phyloP scores from a whole-genome alignment of 1,284 basidiomycete species.

The Sporisorium reilianum region DNA sequence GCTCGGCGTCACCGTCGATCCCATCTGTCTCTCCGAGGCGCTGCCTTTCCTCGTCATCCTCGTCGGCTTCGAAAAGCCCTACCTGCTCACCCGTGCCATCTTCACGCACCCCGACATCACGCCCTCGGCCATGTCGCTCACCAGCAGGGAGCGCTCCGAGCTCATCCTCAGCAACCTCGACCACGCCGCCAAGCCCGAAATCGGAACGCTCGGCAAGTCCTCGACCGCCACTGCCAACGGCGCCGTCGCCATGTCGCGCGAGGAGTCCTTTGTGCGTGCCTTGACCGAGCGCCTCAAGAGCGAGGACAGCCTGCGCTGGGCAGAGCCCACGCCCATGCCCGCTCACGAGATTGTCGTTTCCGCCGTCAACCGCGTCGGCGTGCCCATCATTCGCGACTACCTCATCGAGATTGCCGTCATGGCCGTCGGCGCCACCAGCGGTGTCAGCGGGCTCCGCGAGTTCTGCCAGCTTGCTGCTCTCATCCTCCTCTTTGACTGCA shows the following conservation, averaged over 20 bases:
- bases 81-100: conserved; percentile 88
- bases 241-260: conserved; percentile 44
- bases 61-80: conserved; percentile 97
- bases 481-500: conserved; percentile 85
- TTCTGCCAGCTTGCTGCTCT: conserved; percentile 94
- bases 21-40: conserved; percentile 91
- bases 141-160: conserved; percentile 37
- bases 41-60: conserved; percentile 97
- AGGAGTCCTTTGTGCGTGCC: conserved; percentile 68
- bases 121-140: conserved; percentile 60
- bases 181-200: conserved; percentile 41
- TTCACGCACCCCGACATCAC: conserved; percentile 84
- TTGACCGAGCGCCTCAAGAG: conserved; percentile 65
- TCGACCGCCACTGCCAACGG: conserved; percentile 31
- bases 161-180: conserved; percentile 48
- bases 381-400: conserved; percentile 90
- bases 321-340: conserved; percentile 73
- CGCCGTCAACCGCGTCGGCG: conserved; percentile 82
- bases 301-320: conserved; percentile 71
- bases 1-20: conserved; percentile 88
- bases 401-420: conserved; percentile 91
- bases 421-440: conserved; percentile 85
- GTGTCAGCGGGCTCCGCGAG: conserved; percentile 89
- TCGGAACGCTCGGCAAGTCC: conserved; percentile 36
- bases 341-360: conserved; percentile 86